phyloP scores from a whole-genome alignment of 768 basidiomycete species.

The Lanmaoa rubissima region DNA sequence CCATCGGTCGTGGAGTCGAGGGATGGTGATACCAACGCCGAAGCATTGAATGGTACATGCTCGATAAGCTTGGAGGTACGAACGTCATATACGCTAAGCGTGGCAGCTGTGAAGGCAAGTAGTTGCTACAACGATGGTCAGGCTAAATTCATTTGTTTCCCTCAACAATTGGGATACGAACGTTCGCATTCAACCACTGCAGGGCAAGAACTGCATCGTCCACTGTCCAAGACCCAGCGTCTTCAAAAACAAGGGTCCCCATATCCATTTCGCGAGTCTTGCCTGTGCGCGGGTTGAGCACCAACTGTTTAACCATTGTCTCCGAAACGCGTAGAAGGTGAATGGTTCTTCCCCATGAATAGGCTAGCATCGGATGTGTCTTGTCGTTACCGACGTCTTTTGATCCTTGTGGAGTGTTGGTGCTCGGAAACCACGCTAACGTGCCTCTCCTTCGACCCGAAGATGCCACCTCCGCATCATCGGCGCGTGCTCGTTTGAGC shows the following conservation, averaged over 20 bases:
- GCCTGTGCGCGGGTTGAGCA: slow-evolving; percentile 54
- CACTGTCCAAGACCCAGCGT: slow-evolving; percentile 56
- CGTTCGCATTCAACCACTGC: slow-evolving; percentile 87
- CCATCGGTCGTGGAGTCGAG: slow-evolving; percentile 46
- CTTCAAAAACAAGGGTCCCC: slow-evolving; percentile 63
- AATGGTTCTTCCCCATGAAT: slow-evolving; percentile 77
- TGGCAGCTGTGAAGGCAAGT: slow-evolving; percentile 52
- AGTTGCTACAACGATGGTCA: slow-evolving; percentile 54
- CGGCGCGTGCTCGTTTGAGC: slow-evolving; percentile 68
- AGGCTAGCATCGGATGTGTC: slow-evolving; percentile 69
- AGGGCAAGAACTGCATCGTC: slow-evolving; percentile 66
- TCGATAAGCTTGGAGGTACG: slow-evolving; percentile 59
- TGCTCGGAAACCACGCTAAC: slow-evolving; percentile 82
- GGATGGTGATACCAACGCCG: slow-evolving; percentile 54
- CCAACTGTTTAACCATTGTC: slow-evolving; percentile 47
- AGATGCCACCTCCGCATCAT: slow-evolving; percentile 41
- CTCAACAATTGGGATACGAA: slow-evolving; percentile 48
- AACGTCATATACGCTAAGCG: slow-evolving; percentile 71
- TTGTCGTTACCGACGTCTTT: slow-evolving; percentile 19
- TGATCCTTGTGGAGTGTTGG: slow-evolving; percentile 28
- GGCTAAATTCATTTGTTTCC: neutral
- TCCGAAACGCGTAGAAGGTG: slow-evolving; percentile 68
- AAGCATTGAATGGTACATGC: slow-evolving; percentile 53
- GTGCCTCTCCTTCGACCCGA: slow-evolving; percentile 57
- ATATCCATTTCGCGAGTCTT: slow-evolving; percentile 59